Evolutionary conservation across 495 filamentous ascomycete species (phyloP), one percentile per base, ranked within the genome.

Genomic region (Thermochaetoides thermophila): DNA sequence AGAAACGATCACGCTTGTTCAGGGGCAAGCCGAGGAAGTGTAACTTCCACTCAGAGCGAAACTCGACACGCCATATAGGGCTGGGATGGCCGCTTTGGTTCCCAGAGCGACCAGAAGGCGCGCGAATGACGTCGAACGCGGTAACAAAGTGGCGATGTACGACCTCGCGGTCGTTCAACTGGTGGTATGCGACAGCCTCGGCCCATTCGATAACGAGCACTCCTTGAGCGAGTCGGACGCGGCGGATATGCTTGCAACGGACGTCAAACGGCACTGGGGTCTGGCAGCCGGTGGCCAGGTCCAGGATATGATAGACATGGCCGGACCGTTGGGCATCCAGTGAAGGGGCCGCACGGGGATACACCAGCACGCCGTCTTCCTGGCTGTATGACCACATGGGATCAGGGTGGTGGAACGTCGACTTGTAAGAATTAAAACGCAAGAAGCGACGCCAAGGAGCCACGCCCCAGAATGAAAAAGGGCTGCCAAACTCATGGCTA

Each of bases 21-120:
- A 78, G 42, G 3, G 74, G 70, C 17, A 78, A 63, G 5, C 72
- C 74, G 4, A 71, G 55, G 33, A 69, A 71, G 53, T 75, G 69
- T 7, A 79, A 68, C 43, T 76, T 74, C 70, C 71, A 81, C 44
- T 81, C 74, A 38, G 72, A 77, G n/a, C 75, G 71, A 17, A 66
- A 65, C 1, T 40, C 41, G 29, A 75, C 51, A 9, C 45, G 44
- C 65, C 65, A 75, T n/a, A 50, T 52, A 18, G 4, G 5, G 12
- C 22, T 25, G 2, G 17, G 16, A 23, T 18, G 3, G 17, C 12
- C n/a, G 5, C 11, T 9, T 8, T 12, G 7, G 43, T 24, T 0
- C 22, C 34, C 8, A 32, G 25, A 3, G 17, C 4, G 4, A 17
- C 15, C n/a, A 13, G 16, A 6, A 5, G 31, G n/a, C 13, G 17